Conservation (phyloP, 805 yeast species). For the Candida suzukii region DNA sequence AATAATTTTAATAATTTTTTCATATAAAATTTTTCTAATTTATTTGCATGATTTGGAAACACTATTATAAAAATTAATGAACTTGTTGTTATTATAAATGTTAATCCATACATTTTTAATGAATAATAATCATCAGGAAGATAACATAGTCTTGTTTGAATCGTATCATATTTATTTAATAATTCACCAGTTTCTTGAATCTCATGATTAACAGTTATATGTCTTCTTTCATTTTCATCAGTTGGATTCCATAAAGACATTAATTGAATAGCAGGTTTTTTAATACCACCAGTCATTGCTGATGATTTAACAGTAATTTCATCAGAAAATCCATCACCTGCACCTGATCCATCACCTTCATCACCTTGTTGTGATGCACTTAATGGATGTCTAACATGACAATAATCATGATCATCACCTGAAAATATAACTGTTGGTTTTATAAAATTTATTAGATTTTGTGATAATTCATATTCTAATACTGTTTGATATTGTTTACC, state of each 20-base stretch:
- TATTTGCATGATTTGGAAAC: neutral
- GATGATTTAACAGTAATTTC: slow-evolving; percentile 87
- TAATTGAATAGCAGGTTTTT: slow-evolving; percentile 79
- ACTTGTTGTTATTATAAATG: slow-evolving; percentile 4
- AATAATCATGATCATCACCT: slow-evolving; percentile 97
- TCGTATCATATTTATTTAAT: slow-evolving; percentile 19
- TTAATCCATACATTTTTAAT: slow-evolving; percentile 12
- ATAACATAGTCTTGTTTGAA: slow-evolving; percentile 21
- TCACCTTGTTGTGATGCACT: slow-evolving; percentile 7
- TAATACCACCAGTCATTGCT: slow-evolving; percentile 90
- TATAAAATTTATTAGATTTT: slow-evolving; percentile 48
- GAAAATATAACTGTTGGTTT: slow-evolving; percentile 69
- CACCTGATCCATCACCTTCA: slow-evolving; percentile 1
- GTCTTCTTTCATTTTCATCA: slow-evolving; percentile 1
- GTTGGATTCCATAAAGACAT: slow-evolving; percentile 46
- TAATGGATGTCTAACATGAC: slow-evolving; percentile 58
- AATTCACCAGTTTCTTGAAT: slow-evolving; percentile 12
- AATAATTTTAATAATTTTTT: neutral
- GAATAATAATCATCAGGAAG: slow-evolving; percentile 21
- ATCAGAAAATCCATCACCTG: slow-evolving; percentile 31
- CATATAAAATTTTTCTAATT: neutral
- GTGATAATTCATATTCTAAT: slow-evolving; percentile 54
- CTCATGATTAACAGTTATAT: neutral
- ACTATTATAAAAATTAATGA: slow-evolving; percentile 7
- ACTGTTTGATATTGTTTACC: slow-evolving; percentile 92